Base-by-base conservation (phyloP, 345 rosid genomes). In the Eucalyptus pumila region DNA sequence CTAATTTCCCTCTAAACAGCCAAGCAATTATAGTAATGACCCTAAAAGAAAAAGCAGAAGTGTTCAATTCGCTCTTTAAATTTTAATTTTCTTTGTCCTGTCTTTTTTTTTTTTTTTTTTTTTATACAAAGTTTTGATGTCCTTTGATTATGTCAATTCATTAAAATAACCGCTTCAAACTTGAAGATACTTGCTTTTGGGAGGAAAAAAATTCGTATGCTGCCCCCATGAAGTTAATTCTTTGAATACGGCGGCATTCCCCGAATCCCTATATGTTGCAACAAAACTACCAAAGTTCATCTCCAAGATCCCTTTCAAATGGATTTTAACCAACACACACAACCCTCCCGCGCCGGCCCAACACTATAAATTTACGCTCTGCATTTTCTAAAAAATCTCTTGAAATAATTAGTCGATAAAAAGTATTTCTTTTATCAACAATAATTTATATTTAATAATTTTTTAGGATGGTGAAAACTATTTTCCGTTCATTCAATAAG, bases 401-500 rank as follows among this genome's bases (percentile, higher is more conserved):
- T 27, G 4, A 26, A 60, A 27, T 60, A 60, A 60, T 60, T 60
- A 27, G 0, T 60, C 7, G 2, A 27, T 60, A 60, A 60, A 60
- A 60, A 12, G 4, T 24, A 58, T 58, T 6, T 60, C 1, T 60
- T 26, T 3, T 60, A 60, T 60, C 15, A 13, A 12, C 1, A 26
- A 27, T 60, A 27, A 60, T 56, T 56, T 56, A 56, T 24, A 24
- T 24, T 56, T 56, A 56, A 56, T 56, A 2, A 24, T 56, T 26
- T 60, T 60, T 4, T 0, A 26, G 34, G 8, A 62, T 0, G 16
- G 30, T 3, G 14, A 2, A 13, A 26, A 6, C 3, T 13, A 6
- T 62, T 27, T 62, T 27, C 10, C 1, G 3, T 12, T 62, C 69
- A 27, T 62, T 62, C 15, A 62, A 27, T 48, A 24, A 11, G 62